phyloP scores from a whole-genome alignment of 345 rosid species.

The Geranium brycei region DNA sequence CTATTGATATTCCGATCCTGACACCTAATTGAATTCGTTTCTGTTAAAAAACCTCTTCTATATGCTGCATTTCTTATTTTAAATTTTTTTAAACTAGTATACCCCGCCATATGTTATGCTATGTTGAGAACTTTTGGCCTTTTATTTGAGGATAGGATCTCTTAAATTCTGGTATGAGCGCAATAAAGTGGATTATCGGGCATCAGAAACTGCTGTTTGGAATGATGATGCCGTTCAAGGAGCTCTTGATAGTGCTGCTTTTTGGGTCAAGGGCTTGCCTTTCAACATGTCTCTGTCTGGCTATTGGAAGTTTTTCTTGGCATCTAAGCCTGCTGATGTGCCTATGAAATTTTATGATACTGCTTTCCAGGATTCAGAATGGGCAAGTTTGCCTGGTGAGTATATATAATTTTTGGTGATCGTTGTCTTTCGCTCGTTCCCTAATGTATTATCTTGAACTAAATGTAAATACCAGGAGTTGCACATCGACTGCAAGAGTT shows the following conservation, averaged over 20 bases:
- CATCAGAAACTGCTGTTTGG: constrained; percentile 71
- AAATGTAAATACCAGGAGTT: neutral
- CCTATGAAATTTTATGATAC: constrained; percentile 45
- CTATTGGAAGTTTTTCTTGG: constrained; percentile 77
- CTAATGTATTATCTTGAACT: neutral
- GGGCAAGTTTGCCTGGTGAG: constrained; percentile 69
- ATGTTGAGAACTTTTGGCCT: neutral
- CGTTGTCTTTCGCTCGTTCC: neutral
- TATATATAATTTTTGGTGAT: constrained; percentile 1
- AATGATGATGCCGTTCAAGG: constrained; percentile 66
- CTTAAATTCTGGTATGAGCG: constrained; percentile 75
- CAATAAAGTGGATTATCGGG: constrained; percentile 53
- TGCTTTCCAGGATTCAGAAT: constrained; percentile 55
- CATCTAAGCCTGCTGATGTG: constrained; percentile 45
- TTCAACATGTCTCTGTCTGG: constrained; percentile 78
- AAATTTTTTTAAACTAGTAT: too few species aligned
- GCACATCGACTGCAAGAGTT: neutral
- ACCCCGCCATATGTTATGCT: neutral
- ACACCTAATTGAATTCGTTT: neutral
- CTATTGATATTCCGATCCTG: neutral
- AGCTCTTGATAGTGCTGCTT: constrained; percentile 65
- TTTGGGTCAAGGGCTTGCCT: constrained; percentile 75
- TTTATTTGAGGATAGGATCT: constrained; percentile 37
- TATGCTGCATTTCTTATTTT: neutral
- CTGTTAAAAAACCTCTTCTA: neutral